These are phyloP conservation scores for Sugiyamaella smithiae DNA, from an alignment of 805 yeast species.

Conservation along the genomic window DNA sequence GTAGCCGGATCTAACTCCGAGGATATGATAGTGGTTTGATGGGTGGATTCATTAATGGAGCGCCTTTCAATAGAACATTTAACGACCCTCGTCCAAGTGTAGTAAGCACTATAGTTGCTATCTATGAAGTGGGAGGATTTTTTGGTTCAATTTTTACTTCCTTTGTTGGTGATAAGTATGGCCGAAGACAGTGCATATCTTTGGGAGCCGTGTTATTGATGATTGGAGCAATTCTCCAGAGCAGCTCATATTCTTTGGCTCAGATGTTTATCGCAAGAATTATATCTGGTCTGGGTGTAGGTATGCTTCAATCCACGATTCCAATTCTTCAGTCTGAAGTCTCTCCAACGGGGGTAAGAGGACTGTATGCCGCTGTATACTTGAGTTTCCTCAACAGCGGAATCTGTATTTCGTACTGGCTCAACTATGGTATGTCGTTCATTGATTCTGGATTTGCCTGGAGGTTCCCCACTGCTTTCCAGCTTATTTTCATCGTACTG, in stretches of 20 bases:
- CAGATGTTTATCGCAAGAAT: constrained; percentile 54
- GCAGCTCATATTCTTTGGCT: constrained; percentile 29
- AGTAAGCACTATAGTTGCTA: constrained; percentile 22
- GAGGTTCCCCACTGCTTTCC: constrained; percentile 27
- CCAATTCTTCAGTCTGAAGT: constrained; percentile 82
- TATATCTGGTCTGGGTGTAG: constrained; percentile 72
- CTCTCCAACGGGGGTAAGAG: constrained; percentile 63
- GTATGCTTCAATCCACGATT: constrained; percentile 72
- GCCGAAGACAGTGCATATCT: constrained; percentile 47
- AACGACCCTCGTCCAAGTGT: constrained; percentile 16
- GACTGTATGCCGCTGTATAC: constrained; percentile 38
- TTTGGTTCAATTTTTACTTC: constrained; percentile 49
- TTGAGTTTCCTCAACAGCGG: constrained; percentile 30
- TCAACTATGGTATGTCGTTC: constrained; percentile 23
- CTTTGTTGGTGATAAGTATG: constrained; percentile 46
- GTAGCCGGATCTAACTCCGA: background rate
- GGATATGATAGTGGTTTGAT: constrained; percentile 79
- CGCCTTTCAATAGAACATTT: constrained; percentile 25
- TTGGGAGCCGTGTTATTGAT: constrained; percentile 47
- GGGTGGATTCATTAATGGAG: constrained; percentile 68
- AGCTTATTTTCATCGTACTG: constrained; percentile 21
- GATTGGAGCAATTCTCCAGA: constrained; percentile 49
- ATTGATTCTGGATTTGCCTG: constrained; percentile 30
- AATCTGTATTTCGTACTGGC: constrained; percentile 34
- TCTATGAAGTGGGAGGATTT: constrained; percentile 49